Evolutionary conservation across 345 rosid genomes (phyloP).

Genomic region (Passiflora organensis): DNA sequence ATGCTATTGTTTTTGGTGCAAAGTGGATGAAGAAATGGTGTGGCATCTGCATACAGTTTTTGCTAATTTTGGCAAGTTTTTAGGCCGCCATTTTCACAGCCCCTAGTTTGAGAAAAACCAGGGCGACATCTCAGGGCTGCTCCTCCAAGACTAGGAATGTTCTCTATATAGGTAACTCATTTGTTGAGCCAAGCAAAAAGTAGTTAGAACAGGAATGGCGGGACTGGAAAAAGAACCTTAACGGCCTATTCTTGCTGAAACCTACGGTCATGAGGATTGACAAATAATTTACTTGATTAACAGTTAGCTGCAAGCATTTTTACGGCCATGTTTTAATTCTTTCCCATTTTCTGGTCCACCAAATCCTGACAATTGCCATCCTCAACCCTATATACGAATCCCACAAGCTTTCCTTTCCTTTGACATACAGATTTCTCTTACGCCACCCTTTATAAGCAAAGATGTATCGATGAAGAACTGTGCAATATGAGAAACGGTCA

Average conservation of each 20-base stretch:
- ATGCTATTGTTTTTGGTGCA: slow-evolving; percentile 10
- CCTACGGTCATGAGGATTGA: no score
- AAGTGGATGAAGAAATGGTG: slow-evolving; percentile 7
- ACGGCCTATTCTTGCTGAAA: neutral
- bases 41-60: slow-evolving; percentile 13
- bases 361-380: no score
- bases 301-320: no score
- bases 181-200: neutral
- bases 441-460: no score
- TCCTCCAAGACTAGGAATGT: neutral
- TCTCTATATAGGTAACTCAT: neutral
- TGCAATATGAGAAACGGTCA: no score
- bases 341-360: no score
- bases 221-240: neutral
- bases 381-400: no score
- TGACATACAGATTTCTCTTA: no score
- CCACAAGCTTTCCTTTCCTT: no score
- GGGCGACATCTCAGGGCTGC: slow-evolving; percentile 12
- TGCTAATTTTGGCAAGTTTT: slow-evolving; percentile 38
- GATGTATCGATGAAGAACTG: no score
- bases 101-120: slow-evolving; percentile 27
- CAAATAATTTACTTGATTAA: no score
- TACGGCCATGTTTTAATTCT: no score
- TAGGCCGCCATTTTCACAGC: slow-evolving; percentile 12
- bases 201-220: neutral